These are phyloP conservation scores for Crithidia expoeki DNA, from an alignment of 208 protist genomes.

Conservation along the genomic window DNA sequence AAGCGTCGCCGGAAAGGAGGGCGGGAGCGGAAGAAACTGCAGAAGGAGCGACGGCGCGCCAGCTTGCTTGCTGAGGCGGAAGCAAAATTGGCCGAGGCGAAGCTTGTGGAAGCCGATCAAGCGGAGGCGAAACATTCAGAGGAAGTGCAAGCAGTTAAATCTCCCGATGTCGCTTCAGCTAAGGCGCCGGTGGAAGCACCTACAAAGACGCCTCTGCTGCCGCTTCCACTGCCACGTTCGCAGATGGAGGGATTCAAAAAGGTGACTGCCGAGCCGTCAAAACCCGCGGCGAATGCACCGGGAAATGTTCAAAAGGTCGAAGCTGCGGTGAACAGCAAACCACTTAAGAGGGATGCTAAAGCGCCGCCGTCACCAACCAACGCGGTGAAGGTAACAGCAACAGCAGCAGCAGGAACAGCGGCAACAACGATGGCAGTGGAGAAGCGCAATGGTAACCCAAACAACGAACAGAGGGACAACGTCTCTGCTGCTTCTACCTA, in stretches of 20 bases:
- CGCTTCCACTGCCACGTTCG: slow-evolving; percentile 20
- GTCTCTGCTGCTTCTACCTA: not conserved
- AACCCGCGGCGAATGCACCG: not conserved
- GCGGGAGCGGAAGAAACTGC: slow-evolving; percentile 16
- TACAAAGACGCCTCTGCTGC: not conserved
- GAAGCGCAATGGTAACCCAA: not conserved
- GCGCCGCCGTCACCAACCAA: not conserved
- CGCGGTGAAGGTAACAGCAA: not conserved
- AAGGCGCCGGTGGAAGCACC: not conserved
- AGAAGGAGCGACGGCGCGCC: not conserved
- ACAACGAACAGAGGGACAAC: not conserved
- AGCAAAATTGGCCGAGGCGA: not conserved
- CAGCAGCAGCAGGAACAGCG: not conserved
- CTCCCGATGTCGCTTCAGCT: not conserved
- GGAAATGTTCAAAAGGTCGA: not conserved
- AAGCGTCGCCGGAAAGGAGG: slow-evolving; percentile 3
- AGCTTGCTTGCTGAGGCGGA: slow-evolving; percentile 1
- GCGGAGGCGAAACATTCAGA: not conserved
- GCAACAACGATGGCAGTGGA: not conserved
- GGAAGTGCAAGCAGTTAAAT: not conserved
- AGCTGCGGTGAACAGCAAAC: not conserved
- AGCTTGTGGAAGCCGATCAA: not conserved
- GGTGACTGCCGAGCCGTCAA: not conserved
- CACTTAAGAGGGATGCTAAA: not conserved
- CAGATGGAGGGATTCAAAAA: slow-evolving; percentile 19